Base-by-base conservation (phyloP, 2,329 filamentous ascomycete species). In the Beauveria asiatica region DNA sequence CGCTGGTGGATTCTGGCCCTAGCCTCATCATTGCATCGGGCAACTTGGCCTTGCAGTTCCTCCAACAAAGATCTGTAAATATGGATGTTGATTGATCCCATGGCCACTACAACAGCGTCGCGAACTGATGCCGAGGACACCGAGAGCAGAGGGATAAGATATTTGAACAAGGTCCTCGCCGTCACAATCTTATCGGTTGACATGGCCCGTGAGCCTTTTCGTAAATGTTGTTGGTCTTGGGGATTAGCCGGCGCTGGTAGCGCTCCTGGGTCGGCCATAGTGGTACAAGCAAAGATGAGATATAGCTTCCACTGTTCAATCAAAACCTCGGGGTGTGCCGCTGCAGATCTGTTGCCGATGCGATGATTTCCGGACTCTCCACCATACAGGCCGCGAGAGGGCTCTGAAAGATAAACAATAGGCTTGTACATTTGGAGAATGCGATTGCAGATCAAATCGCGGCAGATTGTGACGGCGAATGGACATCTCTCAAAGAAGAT, bases 291-390 rank as follows among this genome's bases (percentile, higher is more conserved):
- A 75, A 99, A 97, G 59, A 97, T 92, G 27, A 99, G 80, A 71
- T 97, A 97, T 2, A 97, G 78, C 73, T 97, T 97, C 93, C 93
- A 99, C 71, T 99, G 94, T 73, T 97, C 95, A 61, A 99, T 85
- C 61, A 97, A 80, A 23, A 96, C 85, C 67, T 96, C 92, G 0
- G 92, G 89, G 19, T 92, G 88, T 1, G 88, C 87, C 3, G 85
- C 87, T 61, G 82, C 85, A 62, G 81, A 83, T 69, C 84, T 79
- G 65, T 73, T 75, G 1, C 75, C 72, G 23, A 77, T 70, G 23
- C 81, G 77, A 30, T 76, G 79, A 68, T 80, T 86, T 30, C 79
- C 78, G 7, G 81, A 76, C 53, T 86, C 83, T 19, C 82, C 77
- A 58, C 85, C 85, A 64, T 88, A 83, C 66, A 83, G 76, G 17